Conservation (phyloP, 345 rosid species). For the Camelina laxa region DNA sequence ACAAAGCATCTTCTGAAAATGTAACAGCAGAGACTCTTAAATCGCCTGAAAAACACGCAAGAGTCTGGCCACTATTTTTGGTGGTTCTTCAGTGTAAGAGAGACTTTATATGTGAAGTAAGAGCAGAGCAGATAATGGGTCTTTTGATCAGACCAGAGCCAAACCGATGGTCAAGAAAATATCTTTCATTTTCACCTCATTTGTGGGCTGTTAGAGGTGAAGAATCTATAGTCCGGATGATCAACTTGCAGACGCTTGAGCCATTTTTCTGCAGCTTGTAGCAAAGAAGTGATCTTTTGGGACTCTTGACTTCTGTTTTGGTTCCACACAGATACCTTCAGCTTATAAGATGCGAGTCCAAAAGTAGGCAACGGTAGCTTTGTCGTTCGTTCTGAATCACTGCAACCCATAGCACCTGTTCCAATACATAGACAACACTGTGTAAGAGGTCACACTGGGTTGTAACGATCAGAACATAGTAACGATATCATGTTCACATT, state of each 20-base stretch:
- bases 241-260: slow-evolving; percentile 66
- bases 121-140: slow-evolving; percentile 27
- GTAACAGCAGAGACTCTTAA: slow-evolving; percentile 35
- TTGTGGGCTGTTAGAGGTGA: slow-evolving; percentile 55
- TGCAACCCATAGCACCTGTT: slow-evolving; percentile 47
- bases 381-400: slow-evolving; percentile 46
- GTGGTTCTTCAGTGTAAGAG: slow-evolving; percentile 40
- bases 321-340: slow-evolving; percentile 78
- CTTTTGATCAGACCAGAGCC: slow-evolving; percentile 28
- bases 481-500: neutral
- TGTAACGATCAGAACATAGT: neutral
- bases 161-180: slow-evolving; percentile 16
- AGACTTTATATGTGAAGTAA: slow-evolving; percentile 35
- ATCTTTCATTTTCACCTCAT: slow-evolving; percentile 44
- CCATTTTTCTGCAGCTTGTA: slow-evolving; percentile 74
- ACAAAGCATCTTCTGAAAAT: slow-evolving; percentile 36
- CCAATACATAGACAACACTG: slow-evolving; percentile 13
- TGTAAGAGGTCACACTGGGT: slow-evolving; percentile 18
- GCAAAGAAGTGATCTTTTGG: slow-evolving; percentile 60
- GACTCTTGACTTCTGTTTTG: slow-evolving; percentile 56
- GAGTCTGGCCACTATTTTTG: slow-evolving; percentile 32
- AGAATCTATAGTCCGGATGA: slow-evolving; percentile 83
- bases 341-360: slow-evolving; percentile 86
- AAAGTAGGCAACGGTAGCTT: slow-evolving; percentile 69
- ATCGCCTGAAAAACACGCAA: slow-evolving; percentile 43